Evolutionary conservation across 495 filamentous ascomycete genomes (phyloP).

Genomic region (Saxophila tyrrhenica): DNA sequence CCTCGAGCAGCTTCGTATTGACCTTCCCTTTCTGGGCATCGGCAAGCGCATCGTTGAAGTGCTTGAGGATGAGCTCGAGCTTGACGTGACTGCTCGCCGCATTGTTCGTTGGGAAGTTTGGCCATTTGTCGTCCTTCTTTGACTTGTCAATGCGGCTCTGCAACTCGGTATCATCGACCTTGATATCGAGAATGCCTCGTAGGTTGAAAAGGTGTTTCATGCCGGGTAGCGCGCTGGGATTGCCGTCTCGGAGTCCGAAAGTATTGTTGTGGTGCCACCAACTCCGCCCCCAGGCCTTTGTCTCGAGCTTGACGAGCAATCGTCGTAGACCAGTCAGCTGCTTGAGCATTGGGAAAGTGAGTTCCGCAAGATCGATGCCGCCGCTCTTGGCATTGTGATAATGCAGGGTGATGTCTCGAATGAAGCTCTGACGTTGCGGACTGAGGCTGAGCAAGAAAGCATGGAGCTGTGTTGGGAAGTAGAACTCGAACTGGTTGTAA

Average conservation of each 20-base stretch:
- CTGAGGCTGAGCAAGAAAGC: conserved; percentile 8
- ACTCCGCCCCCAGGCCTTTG: neutral
- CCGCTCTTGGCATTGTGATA: conserved; percentile 6
- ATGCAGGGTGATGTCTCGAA: conserved; percentile 12
- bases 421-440: neutral
- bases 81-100: neutral
- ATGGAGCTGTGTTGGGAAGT: conserved; percentile 7
- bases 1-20: conserved; percentile 1
- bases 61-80: neutral
- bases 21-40: conserved; percentile 7
- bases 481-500: conserved; percentile 7
- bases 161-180: conserved; percentile 1
- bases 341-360: conserved; percentile 3
- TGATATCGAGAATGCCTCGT: conserved; percentile 3
- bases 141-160: neutral
- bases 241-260: neutral
- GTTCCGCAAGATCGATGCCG: conserved; percentile 6
- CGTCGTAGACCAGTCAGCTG: conserved; percentile 3
- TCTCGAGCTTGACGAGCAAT: conserved; percentile 3
- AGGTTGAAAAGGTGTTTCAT: conserved; percentile 10
- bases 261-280: neutral
- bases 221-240: conserved; percentile 4
- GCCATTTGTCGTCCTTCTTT: neutral
- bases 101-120: neutral
- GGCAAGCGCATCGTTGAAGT: conserved; percentile 11